Evolutionary conservation across 1,139 yeast species (phyloP), one percentile per base, ranked within the genome.

Genomic region (Geotrichum reessii): DNA sequence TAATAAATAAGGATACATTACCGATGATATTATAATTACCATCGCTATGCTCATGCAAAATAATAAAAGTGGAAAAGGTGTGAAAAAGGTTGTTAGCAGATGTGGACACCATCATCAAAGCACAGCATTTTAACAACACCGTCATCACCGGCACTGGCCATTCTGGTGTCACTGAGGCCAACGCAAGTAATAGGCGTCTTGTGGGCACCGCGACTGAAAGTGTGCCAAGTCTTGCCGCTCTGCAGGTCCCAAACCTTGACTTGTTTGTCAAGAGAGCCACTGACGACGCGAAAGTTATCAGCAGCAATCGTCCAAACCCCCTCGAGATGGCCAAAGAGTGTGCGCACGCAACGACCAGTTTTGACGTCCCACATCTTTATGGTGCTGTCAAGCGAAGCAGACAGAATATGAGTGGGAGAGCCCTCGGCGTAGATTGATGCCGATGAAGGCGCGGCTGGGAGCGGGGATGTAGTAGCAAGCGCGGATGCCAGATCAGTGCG

Each of bases 241-340:
- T 92, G 98, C 63, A 93, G 76, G 71, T 93, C 99, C 98, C 98
- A 93, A 6, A 93, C 89, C 73, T 93, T 93, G 63, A 91, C 87
- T 58, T 85, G 78, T 64, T 90, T 81, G 74, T 93, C 98, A 69
- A 92, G 97, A 1, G 97, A 93, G 1, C 97, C 98, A 69, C 95
- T 85, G 19, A 92, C 88, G 51, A 93, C 87, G 64, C 99, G 80
- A 78, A 93, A 93, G 50, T 93, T 91, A 74, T 93, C 98, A 0
- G 97, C 95, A 19, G 93, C 90, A 61, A 93, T 87, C 48, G 93
- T 89, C 97, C 98, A 92, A 21, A 93, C 96, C 21, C 98, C 98
- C 73, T 93, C 98, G 58, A 92, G 90, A 69, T 93, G 99, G 5
- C 99, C 99, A 74, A 92, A 92, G 71, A 93, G 92, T 0, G 99